These are phyloP conservation scores for Phytomonas sp. DNA, from an alignment of 208 protist genomes.

Conservation along the genomic window DNA sequence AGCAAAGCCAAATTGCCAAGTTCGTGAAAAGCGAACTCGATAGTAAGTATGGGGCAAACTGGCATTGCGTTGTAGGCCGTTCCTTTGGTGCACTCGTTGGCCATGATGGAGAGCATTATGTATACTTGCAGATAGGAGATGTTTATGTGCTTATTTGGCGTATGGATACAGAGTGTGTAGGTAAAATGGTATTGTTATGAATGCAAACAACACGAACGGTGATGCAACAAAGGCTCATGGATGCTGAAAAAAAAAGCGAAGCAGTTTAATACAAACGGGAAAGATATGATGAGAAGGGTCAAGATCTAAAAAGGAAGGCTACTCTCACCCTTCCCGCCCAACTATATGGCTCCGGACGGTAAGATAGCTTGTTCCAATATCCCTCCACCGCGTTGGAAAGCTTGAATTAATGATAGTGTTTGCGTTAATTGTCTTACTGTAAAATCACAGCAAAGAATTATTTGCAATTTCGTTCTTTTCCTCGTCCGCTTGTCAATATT, in stretches of 20 bases:
- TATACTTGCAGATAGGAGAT: slow-evolving; percentile 99
- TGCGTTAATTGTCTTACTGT: neutral
- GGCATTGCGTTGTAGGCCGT: slow-evolving; percentile 99
- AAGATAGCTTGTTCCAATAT: neutral
- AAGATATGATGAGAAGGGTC: too few relatives aligned
- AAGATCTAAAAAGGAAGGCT: too few relatives aligned
- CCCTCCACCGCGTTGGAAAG: neutral
- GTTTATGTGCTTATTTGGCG: slow-evolving; percentile 97
- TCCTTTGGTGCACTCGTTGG: slow-evolving; percentile 99
- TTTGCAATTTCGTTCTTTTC: neutral
- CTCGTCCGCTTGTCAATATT: too few relatives aligned
- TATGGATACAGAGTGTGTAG: slow-evolving; percentile 26
- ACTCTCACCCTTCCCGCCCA: too few relatives aligned
- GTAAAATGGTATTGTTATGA: slow-evolving; percentile 10
- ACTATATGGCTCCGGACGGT: too few relatives aligned
- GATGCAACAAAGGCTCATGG: neutral
- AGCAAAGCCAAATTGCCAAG: slow-evolving; percentile 98
- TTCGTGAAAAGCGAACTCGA: slow-evolving; percentile 99
- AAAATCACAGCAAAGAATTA: neutral
- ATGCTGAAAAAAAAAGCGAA: too few relatives aligned
- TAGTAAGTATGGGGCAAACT: slow-evolving; percentile 97
- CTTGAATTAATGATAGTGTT: neutral
- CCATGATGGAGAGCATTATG: slow-evolving; percentile 97
- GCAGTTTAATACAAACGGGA: too few relatives aligned
- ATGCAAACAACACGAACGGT: slow-evolving; percentile 20